These are phyloP conservation scores for Taphrina deformans DNA, from an alignment of 1,139 yeast genomes.

Conservation along the genomic window DNA sequence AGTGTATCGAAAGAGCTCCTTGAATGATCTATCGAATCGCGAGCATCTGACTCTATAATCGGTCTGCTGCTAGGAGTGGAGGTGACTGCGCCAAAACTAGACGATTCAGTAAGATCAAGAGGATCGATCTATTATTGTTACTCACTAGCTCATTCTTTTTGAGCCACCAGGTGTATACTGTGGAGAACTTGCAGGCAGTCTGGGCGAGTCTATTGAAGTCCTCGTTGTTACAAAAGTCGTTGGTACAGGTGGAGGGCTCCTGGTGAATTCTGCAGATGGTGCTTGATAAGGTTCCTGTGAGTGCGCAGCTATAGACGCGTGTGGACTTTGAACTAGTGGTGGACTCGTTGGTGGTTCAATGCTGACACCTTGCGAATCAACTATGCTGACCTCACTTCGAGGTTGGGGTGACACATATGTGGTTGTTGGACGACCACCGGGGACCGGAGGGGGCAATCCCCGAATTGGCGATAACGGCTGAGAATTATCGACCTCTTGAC, in stretches of 20 bases:
- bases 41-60: background rate
- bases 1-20: slow-evolving; percentile 1
- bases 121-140: background rate
- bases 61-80: background rate
- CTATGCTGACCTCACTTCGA: background rate
- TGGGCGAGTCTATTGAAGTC: background rate
- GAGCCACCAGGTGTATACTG: background rate
- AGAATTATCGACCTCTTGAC: background rate
- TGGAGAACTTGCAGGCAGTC: background rate
- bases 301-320: too few species aligned
- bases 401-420: background rate
- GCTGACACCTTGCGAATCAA: background rate
- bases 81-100: background rate
- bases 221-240: background rate
- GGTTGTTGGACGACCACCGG: slow-evolving; percentile 25
- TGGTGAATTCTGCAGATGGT: background rate
- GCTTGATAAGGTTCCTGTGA: slow-evolving; percentile 28
- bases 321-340: too few species aligned
- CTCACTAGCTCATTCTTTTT: slow-evolving; percentile 17
- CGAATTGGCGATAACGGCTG: slow-evolving; percentile 6
- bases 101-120: background rate
- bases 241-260: slow-evolving; percentile 24
- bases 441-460: background rate
- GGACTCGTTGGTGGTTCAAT: background rate
- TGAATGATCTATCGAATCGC: background rate